Conservation (phyloP, 768 basidiomycete genomes). For the Trichaptum fuscoviolaceum region DNA sequence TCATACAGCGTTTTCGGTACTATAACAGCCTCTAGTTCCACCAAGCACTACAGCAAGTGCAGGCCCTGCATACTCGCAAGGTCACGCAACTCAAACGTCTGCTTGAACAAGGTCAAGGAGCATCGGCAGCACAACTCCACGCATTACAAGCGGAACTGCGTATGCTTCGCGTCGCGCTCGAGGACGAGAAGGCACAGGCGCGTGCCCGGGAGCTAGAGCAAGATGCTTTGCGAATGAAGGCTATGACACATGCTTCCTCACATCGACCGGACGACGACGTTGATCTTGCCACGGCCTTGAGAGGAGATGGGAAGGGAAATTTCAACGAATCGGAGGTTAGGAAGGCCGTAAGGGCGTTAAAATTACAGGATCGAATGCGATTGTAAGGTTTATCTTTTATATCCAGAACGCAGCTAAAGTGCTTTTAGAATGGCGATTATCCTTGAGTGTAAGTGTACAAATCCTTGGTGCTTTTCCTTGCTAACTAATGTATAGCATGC, state of each 20-base stretch:
- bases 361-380: constrained; percentile 65
- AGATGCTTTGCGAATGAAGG: constrained; percentile 9
- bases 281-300: constrained; percentile 46
- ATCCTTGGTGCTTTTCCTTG: constrained; percentile 2
- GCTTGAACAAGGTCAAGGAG: constrained; percentile 74
- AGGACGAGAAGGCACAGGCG: constrained; percentile 15
- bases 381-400: constrained; percentile 45
- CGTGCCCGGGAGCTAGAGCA: constrained; percentile 20
- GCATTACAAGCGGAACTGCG: constrained; percentile 79
- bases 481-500: constrained; percentile 42
- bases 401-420: constrained; percentile 6
- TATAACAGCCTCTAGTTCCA: constrained; percentile 33
- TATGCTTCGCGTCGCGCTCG: constrained; percentile 48
- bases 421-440: constrained; percentile 50
- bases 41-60: constrained; percentile 34
- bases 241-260: background rate
- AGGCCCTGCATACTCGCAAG: constrained; percentile 43
- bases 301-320: constrained; percentile 40
- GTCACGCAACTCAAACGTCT: constrained; percentile 73
- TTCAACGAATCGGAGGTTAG: constrained; percentile 71
- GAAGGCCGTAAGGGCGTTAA: constrained; percentile 54
- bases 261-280: constrained; percentile 32
- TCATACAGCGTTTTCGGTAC: background rate
- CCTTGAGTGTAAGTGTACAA: constrained; percentile 45
- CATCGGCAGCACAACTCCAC: constrained; percentile 76